Percentiles rank a stretch among this genome's conserved stretches.
Conservation (phyloP, 805 yeast genomes). For the Candida boleticola region DNA sequence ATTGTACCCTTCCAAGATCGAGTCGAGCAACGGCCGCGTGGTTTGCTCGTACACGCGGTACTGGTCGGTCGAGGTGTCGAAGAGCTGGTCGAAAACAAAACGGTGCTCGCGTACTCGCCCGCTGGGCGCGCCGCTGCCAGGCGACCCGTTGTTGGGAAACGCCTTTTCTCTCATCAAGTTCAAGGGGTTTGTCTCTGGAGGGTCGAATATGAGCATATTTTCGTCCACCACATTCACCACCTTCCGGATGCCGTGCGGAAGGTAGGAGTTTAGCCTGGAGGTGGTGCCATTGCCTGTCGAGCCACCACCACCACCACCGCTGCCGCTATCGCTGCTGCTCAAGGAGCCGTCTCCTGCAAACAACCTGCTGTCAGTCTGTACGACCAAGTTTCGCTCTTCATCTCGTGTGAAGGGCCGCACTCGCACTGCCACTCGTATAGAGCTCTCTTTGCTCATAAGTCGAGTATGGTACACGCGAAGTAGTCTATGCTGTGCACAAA, state of each 20-base stretch:
- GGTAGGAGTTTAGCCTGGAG: background rate
- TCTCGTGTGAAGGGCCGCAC: slow-evolving; percentile 75
- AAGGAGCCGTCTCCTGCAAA: slow-evolving; percentile 50
- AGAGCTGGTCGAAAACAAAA: slow-evolving; percentile 78
- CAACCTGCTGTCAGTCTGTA: slow-evolving; percentile 33
- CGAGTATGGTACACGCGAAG: background rate
- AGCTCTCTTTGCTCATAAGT: slow-evolving; percentile 41
- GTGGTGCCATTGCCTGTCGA: background rate
- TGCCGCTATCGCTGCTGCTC: background rate
- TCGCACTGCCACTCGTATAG: slow-evolving; percentile 74
- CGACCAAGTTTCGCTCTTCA: slow-evolving; percentile 52
- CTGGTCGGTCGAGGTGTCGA: slow-evolving; percentile 66
- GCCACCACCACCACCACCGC: background rate
- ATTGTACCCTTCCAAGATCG: slow-evolving; percentile 80
- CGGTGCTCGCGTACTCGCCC: slow-evolving; percentile 64
- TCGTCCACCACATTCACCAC: slow-evolving; percentile 81
- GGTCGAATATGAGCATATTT: slow-evolving; percentile 83
- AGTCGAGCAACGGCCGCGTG: slow-evolving; percentile 68
- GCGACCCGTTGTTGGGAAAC: slow-evolving; percentile 35
- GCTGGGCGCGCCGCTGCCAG: slow-evolving; percentile 15
- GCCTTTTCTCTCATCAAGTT: slow-evolving; percentile 45
- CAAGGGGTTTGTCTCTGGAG: slow-evolving; percentile 67
- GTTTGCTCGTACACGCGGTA: slow-evolving; percentile 65
- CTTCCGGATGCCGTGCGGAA: slow-evolving; percentile 58
- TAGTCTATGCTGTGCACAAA: no score